Evolutionary conservation across 2,329 filamentous ascomycete species (phyloP).

Genomic region (Aureobasidium pullulans): DNA sequence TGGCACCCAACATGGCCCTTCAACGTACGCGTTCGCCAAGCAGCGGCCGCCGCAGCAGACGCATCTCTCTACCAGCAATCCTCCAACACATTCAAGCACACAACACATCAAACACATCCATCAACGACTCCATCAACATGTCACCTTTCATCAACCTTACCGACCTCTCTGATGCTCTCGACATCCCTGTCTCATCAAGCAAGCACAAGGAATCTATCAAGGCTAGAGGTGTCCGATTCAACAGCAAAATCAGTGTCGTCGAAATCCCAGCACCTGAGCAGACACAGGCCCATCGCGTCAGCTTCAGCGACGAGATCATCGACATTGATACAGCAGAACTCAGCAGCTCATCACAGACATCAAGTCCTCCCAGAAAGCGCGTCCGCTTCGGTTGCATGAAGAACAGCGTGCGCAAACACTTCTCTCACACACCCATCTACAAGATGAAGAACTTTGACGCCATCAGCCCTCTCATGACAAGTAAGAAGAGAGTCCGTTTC

Average conservation of each 20-base stretch:
- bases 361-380: not conserved
- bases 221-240: constrained; percentile 8
- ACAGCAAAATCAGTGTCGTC: constrained; percentile 6
- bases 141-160: not conserved
- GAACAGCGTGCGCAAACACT: not conserved
- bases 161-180: not conserved
- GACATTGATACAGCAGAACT: constrained; percentile 6
- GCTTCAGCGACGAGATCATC: constrained; percentile 10
- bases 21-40: not conserved
- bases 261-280: not conserved
- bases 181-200: not conserved
- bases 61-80: constrained; percentile 1
- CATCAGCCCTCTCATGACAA: constrained; percentile 5
- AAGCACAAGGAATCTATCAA: not conserved
- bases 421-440: constrained; percentile 11
- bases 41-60: not conserved
- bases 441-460: constrained; percentile 9
- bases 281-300: not conserved
- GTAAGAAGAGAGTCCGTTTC: constrained; percentile 10
- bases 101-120: not conserved
- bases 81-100: not conserved
- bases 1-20: constrained; percentile 3
- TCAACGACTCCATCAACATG: constrained; percentile 2
- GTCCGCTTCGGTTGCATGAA: constrained; percentile 13
- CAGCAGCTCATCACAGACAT: not conserved